Conservation (phyloP, 192 early-diverging fungal species). For the Backusella circina region DNA sequence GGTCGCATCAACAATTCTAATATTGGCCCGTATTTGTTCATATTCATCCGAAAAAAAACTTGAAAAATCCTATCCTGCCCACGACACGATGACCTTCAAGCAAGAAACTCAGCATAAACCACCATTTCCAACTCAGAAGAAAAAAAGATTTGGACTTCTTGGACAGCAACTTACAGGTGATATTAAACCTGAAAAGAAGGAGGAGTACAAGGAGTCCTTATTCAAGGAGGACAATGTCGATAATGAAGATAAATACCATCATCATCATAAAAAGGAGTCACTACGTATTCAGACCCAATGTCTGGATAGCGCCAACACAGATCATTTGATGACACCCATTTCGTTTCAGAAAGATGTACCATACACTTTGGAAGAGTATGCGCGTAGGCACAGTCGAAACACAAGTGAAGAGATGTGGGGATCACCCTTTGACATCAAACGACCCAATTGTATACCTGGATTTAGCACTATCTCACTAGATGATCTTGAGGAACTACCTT, state of each 20-base stretch:
- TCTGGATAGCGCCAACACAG: background rate
- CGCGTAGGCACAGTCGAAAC: background rate
- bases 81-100: background rate
- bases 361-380: background rate
- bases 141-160: background rate
- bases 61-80: conserved; percentile 1
- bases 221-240: background rate
- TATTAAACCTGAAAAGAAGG: background rate
- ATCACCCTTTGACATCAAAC: background rate
- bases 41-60: conserved; percentile 1
- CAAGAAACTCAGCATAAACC: background rate
- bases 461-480: background rate
- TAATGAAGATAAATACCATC: background rate
- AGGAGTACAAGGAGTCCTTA: conserved; percentile 1
- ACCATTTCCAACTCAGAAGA: background rate
- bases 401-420: background rate
- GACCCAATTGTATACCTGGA: conserved; percentile 14
- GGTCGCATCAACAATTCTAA: conserved; percentile 2
- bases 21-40: conserved; percentile 5
- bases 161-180: background rate
- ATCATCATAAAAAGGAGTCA: background rate
- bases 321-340: background rate
- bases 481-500: background rate
- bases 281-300: background rate
- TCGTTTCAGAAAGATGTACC: background rate